Evolutionary conservation across 805 yeast species (phyloP), one percentile per base, ranked within the genome.

Genomic region (Starmerella roubikii): DNA sequence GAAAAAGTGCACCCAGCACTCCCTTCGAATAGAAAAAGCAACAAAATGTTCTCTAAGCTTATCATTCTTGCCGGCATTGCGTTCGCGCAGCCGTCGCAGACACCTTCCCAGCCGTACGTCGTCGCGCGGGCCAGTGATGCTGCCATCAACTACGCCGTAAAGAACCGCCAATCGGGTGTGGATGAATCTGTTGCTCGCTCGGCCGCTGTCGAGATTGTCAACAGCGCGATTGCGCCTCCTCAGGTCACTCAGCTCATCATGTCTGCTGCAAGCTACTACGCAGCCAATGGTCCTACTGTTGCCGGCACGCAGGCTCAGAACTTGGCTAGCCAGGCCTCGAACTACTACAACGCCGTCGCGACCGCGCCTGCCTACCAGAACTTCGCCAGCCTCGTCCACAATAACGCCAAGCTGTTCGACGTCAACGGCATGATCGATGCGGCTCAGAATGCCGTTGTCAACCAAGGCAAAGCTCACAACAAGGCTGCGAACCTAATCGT

Each of bases 271-370:
- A 40, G 40, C 39, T 48, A 46, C 40, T 35, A 35, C 21, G 45
- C 40, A 15, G 29, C 21, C 20, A 43, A 36, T 31, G 49, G 47
- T 12, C 37, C 44, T 7, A 30, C 36, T 8, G 37, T 39, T 18
- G 30, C 42, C 17, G 51, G 49, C 23, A 6, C 37, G 24, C 39
- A 35, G 34, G 51, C 50, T 11, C 34, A 30, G 26, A 15, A 30
- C 26, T 38, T 48, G 12, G 51, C 38, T 7, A 40, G 39, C 41
- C 36, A 38, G 35, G 51, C 51, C 15, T 45, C 49, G 13, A 40
- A 42, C 39, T 44, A 34, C 44, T 47, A 47, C 45, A 41, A 43
- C 32, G 30, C 21, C 32, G 17, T 46, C 20, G 43, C 38, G 29
- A 47, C 50, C 15, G 29, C 35, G 35, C 42, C 49, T 13, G 49